These are phyloP conservation scores for Oxyria digyna DNA, from an alignment of 148 eudicot species.

Conservation along the genomic window DNA sequence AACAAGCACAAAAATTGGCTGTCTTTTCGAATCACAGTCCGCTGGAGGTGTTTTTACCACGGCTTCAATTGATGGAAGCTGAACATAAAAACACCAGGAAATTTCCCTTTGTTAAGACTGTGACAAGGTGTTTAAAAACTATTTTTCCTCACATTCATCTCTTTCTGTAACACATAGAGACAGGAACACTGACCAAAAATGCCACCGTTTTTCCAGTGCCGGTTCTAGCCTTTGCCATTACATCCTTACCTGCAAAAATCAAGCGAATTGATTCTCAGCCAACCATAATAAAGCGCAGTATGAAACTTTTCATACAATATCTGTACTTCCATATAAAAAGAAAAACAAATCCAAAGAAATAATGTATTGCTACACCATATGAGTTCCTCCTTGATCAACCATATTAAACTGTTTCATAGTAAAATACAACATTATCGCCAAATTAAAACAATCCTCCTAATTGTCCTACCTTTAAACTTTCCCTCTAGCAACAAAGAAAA, in stretches of 20 bases:
- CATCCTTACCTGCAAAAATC: conserved; percentile 76
- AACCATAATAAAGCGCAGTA: background rate
- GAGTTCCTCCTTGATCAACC: background rate
- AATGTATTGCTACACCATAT: background rate
- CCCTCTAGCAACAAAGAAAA: background rate
- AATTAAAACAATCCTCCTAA: background rate
- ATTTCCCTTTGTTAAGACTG: background rate
- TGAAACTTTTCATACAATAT: background rate
- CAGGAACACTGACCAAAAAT: conserved; percentile 55
- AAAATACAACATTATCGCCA: background rate
- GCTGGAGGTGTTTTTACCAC: conserved; percentile 53
- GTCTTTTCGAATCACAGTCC: conserved; percentile 51
- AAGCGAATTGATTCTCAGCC: background rate
- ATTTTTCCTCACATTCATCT: background rate
- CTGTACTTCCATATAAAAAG: background rate
- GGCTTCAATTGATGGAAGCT: conserved; percentile 94
- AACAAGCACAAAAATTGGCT: conserved; percentile 85
- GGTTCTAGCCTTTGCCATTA: conserved; percentile 91
- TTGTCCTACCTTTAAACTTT: background rate
- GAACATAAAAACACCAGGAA: conserved; percentile 16
- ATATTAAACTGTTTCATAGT: background rate
- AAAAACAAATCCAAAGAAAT: background rate
- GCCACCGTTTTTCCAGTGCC: conserved; percentile 99
- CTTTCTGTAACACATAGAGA: background rate
- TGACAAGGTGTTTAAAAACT: background rate